phyloP scores from a whole-genome alignment of 179 eudicot species.

The Amaranthus tricolor region DNA sequence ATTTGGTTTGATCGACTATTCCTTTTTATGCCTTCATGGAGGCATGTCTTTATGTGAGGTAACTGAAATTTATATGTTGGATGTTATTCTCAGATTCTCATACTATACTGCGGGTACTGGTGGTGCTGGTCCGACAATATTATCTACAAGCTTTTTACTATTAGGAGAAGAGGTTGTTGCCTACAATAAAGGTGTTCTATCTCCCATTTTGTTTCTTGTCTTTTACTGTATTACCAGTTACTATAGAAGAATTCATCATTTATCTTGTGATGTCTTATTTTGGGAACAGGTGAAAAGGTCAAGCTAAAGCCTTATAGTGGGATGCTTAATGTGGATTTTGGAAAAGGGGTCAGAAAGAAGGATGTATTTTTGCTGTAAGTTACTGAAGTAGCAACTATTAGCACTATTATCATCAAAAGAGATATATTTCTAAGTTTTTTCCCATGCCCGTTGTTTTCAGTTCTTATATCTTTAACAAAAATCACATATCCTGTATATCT shows the following conservation, averaged over 20 bases:
- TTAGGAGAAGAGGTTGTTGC: conserved; percentile 96
- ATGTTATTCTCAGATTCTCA: conserved; percentile 61
- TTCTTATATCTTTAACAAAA: not conserved
- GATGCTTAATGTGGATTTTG: conserved; percentile 85
- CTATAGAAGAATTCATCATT: not conserved
- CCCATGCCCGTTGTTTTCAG: not conserved
- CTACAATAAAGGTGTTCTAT: conserved; percentile 66
- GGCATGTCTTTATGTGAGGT: not conserved
- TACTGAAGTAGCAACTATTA: not conserved
- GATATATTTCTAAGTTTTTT: conserved; percentile 1
- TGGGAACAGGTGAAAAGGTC: conserved; percentile 62
- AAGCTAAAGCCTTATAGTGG: conserved; percentile 91
- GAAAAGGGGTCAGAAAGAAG: conserved; percentile 72
- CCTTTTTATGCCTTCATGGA: not conserved
- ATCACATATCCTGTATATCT: not conserved
- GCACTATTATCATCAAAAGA: not conserved
- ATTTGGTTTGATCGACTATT: not conserved
- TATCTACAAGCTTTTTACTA: conserved; percentile 93
- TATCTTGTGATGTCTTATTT: conserved; percentile 13
- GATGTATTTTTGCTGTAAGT: conserved; percentile 94
- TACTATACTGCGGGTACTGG: conserved; percentile 97
- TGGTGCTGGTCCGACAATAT: conserved; percentile 98
- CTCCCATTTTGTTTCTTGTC: not conserved
- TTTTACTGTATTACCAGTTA: conserved; percentile 4
- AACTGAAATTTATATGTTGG: not conserved